Conservation (phyloP, 139 green algal species). For the Edaphochlamys debaryana region DNA sequence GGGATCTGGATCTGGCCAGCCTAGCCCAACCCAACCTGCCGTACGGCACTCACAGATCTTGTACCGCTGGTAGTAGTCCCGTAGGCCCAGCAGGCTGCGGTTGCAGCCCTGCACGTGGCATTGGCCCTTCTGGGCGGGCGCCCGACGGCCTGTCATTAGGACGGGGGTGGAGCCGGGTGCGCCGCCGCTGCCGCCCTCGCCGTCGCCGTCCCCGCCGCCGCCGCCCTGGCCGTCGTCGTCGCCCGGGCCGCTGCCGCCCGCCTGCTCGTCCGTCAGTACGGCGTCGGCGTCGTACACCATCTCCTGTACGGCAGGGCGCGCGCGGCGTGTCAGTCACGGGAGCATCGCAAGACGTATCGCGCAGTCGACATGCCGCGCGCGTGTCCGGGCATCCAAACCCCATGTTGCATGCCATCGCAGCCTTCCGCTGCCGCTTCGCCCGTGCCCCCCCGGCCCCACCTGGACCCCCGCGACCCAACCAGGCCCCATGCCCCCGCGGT, state of each 20-base stretch:
- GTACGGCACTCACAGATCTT: conserved; percentile 71
- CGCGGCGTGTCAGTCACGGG: no score
- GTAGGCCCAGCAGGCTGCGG: conserved; percentile 53
- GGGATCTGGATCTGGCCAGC: no score
- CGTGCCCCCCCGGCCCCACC: no score
- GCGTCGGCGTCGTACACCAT: conserved; percentile 10
- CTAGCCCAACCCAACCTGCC: no score
- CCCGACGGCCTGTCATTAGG: conserved; percentile 11
- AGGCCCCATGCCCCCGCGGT: no score
- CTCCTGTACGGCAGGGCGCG: not conserved
- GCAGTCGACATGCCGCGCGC: no score
- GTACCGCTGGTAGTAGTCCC: conserved; percentile 79
- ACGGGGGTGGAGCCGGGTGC: not conserved
- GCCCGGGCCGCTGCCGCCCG: not conserved
- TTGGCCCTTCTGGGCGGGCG: conserved; percentile 36
- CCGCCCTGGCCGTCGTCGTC: not conserved
- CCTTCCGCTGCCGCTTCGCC: no score
- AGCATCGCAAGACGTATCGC: no score
- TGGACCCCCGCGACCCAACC: no score
- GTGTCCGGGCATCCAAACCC: no score
- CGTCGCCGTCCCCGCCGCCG: not conserved
- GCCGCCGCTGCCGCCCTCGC: not conserved
- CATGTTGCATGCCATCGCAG: no score
- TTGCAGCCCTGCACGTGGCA: conserved; percentile 72
- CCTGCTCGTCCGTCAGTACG: not conserved